Base-by-base conservation (phyloP, 768 basidiomycete species). In the Pilatotrama ljubarskyi region DNA sequence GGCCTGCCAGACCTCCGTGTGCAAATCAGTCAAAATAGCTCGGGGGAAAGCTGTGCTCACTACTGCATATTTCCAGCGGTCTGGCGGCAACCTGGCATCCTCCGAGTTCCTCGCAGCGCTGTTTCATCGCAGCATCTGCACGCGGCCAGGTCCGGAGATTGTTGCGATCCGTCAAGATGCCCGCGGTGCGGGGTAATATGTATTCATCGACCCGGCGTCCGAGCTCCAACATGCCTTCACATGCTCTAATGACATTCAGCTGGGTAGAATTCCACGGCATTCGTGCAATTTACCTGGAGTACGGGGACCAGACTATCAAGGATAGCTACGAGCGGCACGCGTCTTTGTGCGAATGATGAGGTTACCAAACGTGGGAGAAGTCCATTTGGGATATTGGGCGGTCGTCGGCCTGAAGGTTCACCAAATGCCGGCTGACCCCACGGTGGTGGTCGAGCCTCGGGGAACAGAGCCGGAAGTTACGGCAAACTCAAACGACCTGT, bases 1-100 rank as follows among this genome's bases (percentile, higher is more conserved):
- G 22, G 58, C 48, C 52, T 55, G 49, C 47, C 37, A 40, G 26
- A 37, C 20, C 17, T 20, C 47, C 60, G 49, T 56, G 55, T 22
- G 47, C 46, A 53, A 38, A 61, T 61, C 60, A 61, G 55, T 61
- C 60, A 56, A 52, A 61, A 57, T 56, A 61, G 36, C 60, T 60
- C 54, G 25, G 51, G 35, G 2, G 41, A 24, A 38, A 25, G 42
- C 60, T 44, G 60, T 61, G 60, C 60, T 56, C 48, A 61, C 59
- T 15, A 40, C 13, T 17, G 29, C 22, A 42, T 32, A n/a, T n/a
- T 53, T 46, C 22, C 51, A 42, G 46, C 38, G 14, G 14, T 2
- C 22, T 54, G 37, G 51, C 51, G 51, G 58, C 58, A 38, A 48
- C 26, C 32, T 54, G 51, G 18, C 43, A 57, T 17, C 17, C 44